Evolutionary conservation across 2,329 filamentous ascomycete species (phyloP).

Genomic region (Cladophialophora carrionii): DNA sequence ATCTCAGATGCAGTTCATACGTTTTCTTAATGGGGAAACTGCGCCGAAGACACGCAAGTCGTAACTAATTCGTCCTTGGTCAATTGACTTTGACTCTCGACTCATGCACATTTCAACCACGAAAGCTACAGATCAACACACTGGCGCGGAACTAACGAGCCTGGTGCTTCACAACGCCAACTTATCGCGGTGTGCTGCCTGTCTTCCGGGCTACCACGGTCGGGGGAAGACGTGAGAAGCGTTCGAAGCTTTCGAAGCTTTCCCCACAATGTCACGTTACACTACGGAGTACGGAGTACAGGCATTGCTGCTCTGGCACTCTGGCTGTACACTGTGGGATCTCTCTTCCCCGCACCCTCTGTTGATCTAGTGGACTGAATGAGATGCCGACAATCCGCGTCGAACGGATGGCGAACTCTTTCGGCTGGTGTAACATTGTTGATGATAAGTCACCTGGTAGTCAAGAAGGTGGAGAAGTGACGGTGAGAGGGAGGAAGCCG

Average conservation of each 20-base stretch:
- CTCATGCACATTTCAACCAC: not conserved
- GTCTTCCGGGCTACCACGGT: not conserved
- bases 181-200: not conserved
- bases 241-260: slow-evolving; percentile 4
- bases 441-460: not conserved
- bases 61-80: not conserved
- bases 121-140: not conserved
- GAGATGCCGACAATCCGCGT: not conserved
- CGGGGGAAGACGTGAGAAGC: not conserved
- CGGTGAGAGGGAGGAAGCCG: not conserved
- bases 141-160: not conserved
- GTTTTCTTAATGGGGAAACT: not conserved
- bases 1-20: not conserved
- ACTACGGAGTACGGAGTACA: not conserved
- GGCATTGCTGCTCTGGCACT: not conserved
- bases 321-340: not conserved
- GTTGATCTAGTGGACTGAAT: not conserved
- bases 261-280: slow-evolving; percentile 2
- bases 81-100: not conserved
- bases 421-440: not conserved
- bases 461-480: not conserved
- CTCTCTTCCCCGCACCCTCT: not conserved
- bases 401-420: not conserved
- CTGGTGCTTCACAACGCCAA: not conserved
- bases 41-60: not conserved